Percentiles rank a stretch among this genome's conserved stretches.
These are phyloP conservation scores for Colletotrichum shisoi DNA, from an alignment of 2,329 filamentous ascomycete species.

Conservation along the genomic window DNA sequence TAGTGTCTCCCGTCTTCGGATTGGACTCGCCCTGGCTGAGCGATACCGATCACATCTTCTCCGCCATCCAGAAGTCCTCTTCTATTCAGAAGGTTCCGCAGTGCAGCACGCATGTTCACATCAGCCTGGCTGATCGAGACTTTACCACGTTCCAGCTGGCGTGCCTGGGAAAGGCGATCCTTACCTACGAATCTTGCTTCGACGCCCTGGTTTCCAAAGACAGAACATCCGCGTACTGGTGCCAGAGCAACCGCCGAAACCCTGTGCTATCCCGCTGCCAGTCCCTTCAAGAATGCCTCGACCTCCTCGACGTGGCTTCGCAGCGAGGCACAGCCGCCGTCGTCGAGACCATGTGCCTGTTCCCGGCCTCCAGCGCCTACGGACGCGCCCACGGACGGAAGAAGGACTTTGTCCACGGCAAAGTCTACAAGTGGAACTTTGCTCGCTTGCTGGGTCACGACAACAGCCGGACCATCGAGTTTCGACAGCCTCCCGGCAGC, in stretches of 20 bases:
- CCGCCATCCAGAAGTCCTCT: constrained; percentile 43
- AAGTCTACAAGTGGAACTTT: constrained; percentile 54
- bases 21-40: constrained; percentile 44
- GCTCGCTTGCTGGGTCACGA: constrained; percentile 43
- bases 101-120: constrained; percentile 52
- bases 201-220: constrained; percentile 45
- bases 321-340: constrained; percentile 37
- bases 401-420: constrained; percentile 50
- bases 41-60: constrained; percentile 48
- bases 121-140: constrained; percentile 43
- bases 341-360: constrained; percentile 48
- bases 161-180: constrained; percentile 46
- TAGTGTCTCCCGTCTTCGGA: constrained; percentile 50
- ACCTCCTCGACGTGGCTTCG: constrained; percentile 41
- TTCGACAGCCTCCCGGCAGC: constrained; percentile 50
- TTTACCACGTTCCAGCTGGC: constrained; percentile 42
- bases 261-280: constrained; percentile 40
- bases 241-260: constrained; percentile 48
- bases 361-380: constrained; percentile 45
- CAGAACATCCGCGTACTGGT: constrained; percentile 47
- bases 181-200: constrained; percentile 49
- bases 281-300: constrained; percentile 42
- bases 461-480: constrained; percentile 48
- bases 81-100: constrained; percentile 42
- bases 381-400: constrained; percentile 46